Conservation (phyloP, 2,329 filamentous ascomycete genomes). For the Fusarium siculi region DNA sequence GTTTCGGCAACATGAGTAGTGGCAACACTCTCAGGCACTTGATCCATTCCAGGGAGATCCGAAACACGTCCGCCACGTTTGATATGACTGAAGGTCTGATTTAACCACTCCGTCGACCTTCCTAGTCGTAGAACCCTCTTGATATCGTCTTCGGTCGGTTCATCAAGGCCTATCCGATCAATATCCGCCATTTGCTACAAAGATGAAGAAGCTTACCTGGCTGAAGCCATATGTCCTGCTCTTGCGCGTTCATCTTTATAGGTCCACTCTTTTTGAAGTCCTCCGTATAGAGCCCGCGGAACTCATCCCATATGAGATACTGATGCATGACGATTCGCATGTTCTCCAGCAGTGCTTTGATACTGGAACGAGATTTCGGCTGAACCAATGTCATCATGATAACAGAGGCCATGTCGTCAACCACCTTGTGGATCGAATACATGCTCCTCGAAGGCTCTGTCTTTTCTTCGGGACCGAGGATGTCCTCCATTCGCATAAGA, state of each 20-base stretch:
- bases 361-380: neutral
- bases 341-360: neutral
- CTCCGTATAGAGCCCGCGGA: neutral
- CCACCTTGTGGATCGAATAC: neutral
- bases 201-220: neutral
- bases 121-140: rapidly evolving
- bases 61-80: rapidly evolving
- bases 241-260: neutral
- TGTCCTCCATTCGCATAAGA: neutral
- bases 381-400: neutral
- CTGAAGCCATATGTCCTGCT: neutral
- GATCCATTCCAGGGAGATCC: neutral
- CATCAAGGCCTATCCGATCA: neutral
- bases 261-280: neutral
- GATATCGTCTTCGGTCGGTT: neutral
- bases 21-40: neutral
- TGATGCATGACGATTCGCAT: neutral
- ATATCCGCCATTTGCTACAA: rapidly evolving
- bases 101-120: neutral
- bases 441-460: neutral
- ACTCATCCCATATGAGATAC: neutral
- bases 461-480: rapidly evolving
- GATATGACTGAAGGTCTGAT: neutral
- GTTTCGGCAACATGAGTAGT: neutral
- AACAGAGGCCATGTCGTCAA: neutral